A percentile compares a stretch with the other conserved stretches of the same genome.
These are phyloP conservation scores for Achaetomiella virescens DNA, from an alignment of 495 filamentous ascomycete species.

Conservation along the genomic window DNA sequence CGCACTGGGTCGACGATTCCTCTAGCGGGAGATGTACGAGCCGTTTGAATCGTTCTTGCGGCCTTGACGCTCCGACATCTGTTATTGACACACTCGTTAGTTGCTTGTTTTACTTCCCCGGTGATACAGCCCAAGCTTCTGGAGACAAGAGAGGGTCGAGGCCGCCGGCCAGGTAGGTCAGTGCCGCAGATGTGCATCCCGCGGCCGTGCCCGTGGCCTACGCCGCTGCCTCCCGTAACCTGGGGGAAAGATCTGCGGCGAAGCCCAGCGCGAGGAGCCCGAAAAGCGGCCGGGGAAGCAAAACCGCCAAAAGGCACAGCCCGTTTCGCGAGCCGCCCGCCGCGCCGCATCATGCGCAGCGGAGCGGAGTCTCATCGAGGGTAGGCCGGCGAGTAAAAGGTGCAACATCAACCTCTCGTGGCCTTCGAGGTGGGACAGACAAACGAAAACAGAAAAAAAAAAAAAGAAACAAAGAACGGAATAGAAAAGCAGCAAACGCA, in stretches of 20 bases:
- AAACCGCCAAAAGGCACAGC: not conserved
- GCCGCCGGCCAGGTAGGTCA: not conserved
- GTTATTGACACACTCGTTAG: conserved; percentile 6
- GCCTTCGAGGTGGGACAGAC: no score
- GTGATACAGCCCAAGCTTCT: not conserved
- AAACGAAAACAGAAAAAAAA: not conserved
- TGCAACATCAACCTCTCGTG: not conserved
- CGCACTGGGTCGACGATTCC: not conserved
- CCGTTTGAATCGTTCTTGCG: conserved; percentile 37
- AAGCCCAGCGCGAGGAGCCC: not conserved
- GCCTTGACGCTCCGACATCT: conserved; percentile 41
- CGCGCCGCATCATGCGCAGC: not conserved
- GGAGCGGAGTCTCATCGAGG: not conserved
- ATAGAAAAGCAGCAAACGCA: conserved; percentile 35
- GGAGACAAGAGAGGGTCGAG: not conserved
- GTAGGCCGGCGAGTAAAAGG: not conserved
- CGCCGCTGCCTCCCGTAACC: not conserved
- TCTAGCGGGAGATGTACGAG: not conserved
- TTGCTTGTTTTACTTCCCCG: not conserved
- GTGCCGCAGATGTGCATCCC: not conserved
- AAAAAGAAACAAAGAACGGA: not conserved
- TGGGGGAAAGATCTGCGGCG: conserved; percentile 2
- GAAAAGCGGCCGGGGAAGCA: conserved; percentile 1
- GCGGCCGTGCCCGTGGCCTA: not conserved
- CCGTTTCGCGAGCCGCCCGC: conserved; percentile 13